Percentiles rank a stretch among this genome's conserved stretches.
These are phyloP conservation scores for Nevesoporus exiguus DNA, from an alignment of 768 basidiomycete genomes.

Conservation along the genomic window DNA sequence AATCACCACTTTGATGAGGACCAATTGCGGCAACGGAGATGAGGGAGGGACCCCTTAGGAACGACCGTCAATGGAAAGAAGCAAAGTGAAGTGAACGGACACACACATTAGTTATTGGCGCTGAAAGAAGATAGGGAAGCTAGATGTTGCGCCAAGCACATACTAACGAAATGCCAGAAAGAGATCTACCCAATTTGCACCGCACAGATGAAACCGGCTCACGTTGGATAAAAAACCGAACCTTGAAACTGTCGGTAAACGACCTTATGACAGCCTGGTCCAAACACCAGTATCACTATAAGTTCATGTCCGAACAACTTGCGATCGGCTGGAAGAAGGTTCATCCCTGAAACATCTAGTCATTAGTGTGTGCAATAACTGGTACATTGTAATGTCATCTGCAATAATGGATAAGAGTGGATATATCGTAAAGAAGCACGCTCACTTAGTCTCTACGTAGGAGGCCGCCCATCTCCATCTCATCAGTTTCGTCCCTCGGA, in stretches of 20 bases:
- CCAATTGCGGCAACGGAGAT: constrained; percentile 20
- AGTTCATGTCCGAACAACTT: constrained; percentile 5
- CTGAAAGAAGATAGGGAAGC: constrained; percentile 5
- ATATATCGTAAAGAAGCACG: constrained; percentile 14
- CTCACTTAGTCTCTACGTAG: constrained; percentile 60
- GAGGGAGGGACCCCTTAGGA: constrained; percentile 11
- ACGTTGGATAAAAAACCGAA: constrained; percentile 4
- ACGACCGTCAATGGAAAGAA: constrained; percentile 16
- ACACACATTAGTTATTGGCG: constrained; percentile 10
- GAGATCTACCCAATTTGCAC: constrained; percentile 1
- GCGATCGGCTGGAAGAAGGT: constrained; percentile 3
- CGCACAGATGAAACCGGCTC: constrained; percentile 3
- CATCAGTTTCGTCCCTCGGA: constrained; percentile 44
- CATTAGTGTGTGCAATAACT: constrained; percentile 13
- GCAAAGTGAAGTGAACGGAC: constrained; percentile 9
- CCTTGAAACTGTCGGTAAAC: constrained; percentile 6
- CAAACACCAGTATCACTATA: not conserved
- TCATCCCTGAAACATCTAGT: constrained; percentile 14
- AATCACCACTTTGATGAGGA: not conserved
- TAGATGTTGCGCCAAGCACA: constrained; percentile 20
- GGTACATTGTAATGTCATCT: constrained; percentile 25
- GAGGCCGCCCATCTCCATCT: constrained; percentile 51
- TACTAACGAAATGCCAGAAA: constrained; percentile 2
- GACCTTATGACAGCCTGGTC: not conserved
- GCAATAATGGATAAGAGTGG: constrained; percentile 3